phyloP scores from a whole-genome alignment of 129 eudicot species.

The Logfia minima region DNA sequence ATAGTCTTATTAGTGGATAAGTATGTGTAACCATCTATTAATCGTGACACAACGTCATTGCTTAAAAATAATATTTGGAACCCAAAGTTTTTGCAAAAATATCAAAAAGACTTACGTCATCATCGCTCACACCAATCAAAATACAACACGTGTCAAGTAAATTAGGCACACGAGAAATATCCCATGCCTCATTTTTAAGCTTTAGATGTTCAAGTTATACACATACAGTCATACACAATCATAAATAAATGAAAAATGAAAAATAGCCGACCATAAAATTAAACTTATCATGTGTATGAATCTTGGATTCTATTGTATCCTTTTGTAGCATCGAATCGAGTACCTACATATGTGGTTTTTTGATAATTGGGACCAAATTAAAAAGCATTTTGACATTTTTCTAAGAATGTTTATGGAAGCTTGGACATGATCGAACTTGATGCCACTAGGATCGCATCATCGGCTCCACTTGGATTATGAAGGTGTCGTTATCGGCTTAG shows the following conservation, averaged over 20 bases:
- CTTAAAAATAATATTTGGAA: neutral
- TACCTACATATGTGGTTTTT: neutral
- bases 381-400: constrained; percentile 5
- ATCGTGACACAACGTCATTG: constrained; percentile 24
- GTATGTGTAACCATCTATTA: constrained; percentile 28
- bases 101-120: neutral
- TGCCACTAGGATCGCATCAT: constrained; percentile 48
- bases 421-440: constrained; percentile 29
- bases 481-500: constrained; percentile 32
- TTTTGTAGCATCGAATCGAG: neutral
- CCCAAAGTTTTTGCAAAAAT: constrained; percentile 10
- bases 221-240: neutral
- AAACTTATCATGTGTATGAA: neutral
- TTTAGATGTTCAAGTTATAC: neutral
- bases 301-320: neutral
- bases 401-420: constrained; percentile 30
- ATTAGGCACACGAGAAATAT: neutral
- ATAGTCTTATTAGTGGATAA: constrained; percentile 25
- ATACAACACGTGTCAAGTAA: neutral
- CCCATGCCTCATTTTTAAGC: neutral
- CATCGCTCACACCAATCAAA: constrained; percentile 2
- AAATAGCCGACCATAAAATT: neutral
- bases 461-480: constrained; percentile 32
- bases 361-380: neutral
- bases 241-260: too few relatives aligned